These are phyloP conservation scores for Melocanna baccifera DNA, from an alignment of 176 grass and related monocot genomes.

Conservation along the genomic window DNA sequence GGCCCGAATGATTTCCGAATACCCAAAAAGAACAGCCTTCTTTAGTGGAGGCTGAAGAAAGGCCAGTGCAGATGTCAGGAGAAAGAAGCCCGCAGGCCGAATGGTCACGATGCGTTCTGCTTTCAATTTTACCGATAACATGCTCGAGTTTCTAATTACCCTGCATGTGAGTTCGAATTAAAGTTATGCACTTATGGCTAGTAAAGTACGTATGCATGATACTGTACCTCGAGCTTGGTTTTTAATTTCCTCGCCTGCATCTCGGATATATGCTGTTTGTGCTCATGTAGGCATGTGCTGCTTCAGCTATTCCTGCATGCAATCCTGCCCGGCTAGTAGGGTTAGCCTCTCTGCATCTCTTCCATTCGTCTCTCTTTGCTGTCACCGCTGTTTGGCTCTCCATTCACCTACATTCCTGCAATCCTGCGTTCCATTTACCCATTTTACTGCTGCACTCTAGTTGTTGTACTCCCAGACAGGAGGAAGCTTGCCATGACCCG, in stretches of 20 bases:
- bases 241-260: background rate
- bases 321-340: constrained; percentile 18
- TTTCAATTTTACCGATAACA: background rate
- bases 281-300: background rate
- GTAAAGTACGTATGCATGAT: background rate
- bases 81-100: background rate
- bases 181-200: background rate
- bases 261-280: background rate
- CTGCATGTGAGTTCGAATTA: background rate
- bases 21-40: background rate
- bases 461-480: background rate
- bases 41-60: background rate
- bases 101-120: background rate
- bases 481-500: background rate
- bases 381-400: background rate
- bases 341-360: background rate
- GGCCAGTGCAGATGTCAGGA: background rate
- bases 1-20: background rate
- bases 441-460: background rate
- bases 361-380: background rate
- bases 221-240: background rate
- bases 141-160: background rate
- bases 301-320: constrained; percentile 3
- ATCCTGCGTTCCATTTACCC: constrained; percentile 15
- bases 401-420: constrained; percentile 22